Evolutionary conservation across 2,329 filamentous ascomycete species (phyloP), one percentile per base, ranked within the genome.

Genomic region (Hypoxylon sp.): DNA sequence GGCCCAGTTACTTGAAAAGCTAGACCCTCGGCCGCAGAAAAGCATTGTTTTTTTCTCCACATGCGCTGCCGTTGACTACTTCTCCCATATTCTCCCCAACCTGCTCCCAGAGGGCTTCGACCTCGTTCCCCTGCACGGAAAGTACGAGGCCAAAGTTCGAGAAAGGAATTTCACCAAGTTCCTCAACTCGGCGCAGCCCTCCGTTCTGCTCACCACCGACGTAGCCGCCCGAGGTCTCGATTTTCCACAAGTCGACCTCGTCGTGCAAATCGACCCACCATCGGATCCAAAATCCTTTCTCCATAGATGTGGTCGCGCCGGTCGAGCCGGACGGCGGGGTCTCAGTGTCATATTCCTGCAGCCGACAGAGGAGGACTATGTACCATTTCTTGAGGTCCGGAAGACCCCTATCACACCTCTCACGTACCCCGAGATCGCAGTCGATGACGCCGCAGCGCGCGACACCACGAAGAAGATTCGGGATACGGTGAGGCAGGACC

Each of bases 201-300:
- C 88, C 1, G 81, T 99, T 23, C 83, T 99, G 7, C 78, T 99
- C 5, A 97, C 93, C 5, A 97, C 94, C 12, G 93, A 97, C 68
- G 85, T 97, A 17, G 91, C 93, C 2, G 90, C 93, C 2, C 84
- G 93, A 53, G 93, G 93, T 9, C 81, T 97, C 3, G 93, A 97
- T 68, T 94, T 97, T 45, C 91, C 92, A 0, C 85, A 91, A 48
- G 91, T 97, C 27, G 93, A 97, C 67, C 79, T 97, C 1, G 92
- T 97, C 3, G 82, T 96, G 1, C 93, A 97, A 68, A 78, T 97
- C 31, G 92, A 97, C 67, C 89, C 64, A 72, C 91, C 66, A 1
- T 90, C 88, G 29, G 92, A 97, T 63, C 90, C 92, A 0, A 97
- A 97, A 69, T 91, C 89, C 7, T 97, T 97, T 66, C 90, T 99